Conservation (phyloP, 169 alveolate genomes). For the Babesia gibsoni region DNA sequence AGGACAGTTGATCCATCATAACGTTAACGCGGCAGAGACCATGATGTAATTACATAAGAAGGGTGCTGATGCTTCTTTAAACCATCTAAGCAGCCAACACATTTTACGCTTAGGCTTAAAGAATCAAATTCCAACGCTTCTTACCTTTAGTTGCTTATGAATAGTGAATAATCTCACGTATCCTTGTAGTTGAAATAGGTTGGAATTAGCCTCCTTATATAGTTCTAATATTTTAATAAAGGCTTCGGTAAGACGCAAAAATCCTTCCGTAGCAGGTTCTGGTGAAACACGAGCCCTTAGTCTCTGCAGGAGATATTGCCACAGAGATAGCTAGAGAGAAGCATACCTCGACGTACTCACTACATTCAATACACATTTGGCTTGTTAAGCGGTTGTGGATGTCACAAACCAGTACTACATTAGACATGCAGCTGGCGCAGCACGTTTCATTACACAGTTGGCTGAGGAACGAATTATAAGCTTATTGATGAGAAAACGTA, state of each 20-base stretch:
- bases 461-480: not conserved
- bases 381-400: not conserved
- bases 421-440: slow-evolving; percentile 31
- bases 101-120: no score
- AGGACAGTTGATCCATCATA: no score
- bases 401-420: slow-evolving; percentile 8
- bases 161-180: slow-evolving; percentile 34
- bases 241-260: not conserved
- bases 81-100: no score
- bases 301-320: not conserved
- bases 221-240: slow-evolving; percentile 16
- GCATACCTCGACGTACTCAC: slow-evolving; percentile 34
- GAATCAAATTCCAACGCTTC: no score
- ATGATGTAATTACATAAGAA: no score
- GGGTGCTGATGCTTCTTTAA: no score
- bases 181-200: slow-evolving; percentile 51
- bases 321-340: not conserved
- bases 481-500: not conserved
- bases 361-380: slow-evolving; percentile 21
- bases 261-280: not conserved
- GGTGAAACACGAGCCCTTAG: not conserved
- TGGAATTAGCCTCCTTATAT: slow-evolving; percentile 18
- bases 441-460: slow-evolving; percentile 57
- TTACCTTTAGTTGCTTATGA: slow-evolving; percentile 40
- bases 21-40: no score